Evolutionary conservation across 1,284 basidiomycete species (phyloP), one percentile per base, ranked within the genome.

Genomic region (Rhodotorula sp.): DNA sequence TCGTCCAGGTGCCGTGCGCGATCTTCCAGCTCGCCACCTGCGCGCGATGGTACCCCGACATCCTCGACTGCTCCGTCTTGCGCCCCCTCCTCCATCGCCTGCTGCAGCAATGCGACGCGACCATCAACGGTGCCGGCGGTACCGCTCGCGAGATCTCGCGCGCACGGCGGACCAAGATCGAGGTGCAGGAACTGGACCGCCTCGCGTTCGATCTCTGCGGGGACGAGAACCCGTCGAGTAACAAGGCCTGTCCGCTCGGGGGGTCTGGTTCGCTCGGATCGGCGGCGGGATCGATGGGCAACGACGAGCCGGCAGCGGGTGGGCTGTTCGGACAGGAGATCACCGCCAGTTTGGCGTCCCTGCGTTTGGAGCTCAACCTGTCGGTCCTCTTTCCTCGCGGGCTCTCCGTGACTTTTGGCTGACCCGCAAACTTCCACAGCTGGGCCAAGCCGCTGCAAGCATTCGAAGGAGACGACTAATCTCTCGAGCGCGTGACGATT

Each of bases 71-170:
- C 52, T 5, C 39, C 31, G 1, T 54, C 39, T 62, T 76, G 34
- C 74, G 74, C 39, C 68, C 68, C n/a, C 59, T 76, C 34, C 67
- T 76, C 14, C 74, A 76, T 59, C 74, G 71, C 26, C 60, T 73
- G 29, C 23, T 65, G 48, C 71, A 73, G 54, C 71, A 73, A 39
- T 73, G 71, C 71, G 67, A 73, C 65, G 64, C 58, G 26, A 67
- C 66, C n/a, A 68, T 69, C 49, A 20, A n/a, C 23, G 62, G 61
- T n/a, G 20, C 39, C 20, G 69, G 61, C 31, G 69, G 66, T 21
- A 73, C 74, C 21, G 58, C 56, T 16, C 61, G 63, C 23, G 74
- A 76, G 61, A 52, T 73, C 31, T 60, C 61, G 3, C 66, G 74
- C 29, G 74, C 74, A 3, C 54, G 60, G n/a, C n/a, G 51, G 56